A percentile compares a stretch with the other conserved stretches of the same genome.
phyloP scores from a whole-genome alignment of 139 green algal genomes.

The Chlorella sp. region DNA sequence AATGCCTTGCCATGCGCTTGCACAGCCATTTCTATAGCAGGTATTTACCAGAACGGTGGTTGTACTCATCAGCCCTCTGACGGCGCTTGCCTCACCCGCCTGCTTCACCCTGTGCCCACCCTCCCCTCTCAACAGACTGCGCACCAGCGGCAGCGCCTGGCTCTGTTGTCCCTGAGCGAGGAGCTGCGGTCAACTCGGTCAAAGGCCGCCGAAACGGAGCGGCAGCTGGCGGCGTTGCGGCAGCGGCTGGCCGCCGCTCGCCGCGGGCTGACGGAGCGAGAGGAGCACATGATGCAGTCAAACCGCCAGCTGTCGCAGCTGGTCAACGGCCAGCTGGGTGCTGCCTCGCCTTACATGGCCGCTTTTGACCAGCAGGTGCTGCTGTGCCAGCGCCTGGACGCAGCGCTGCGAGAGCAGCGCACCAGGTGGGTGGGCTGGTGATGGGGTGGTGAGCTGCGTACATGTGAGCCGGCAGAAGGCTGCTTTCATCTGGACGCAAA shows the following conservation, averaged over 20 bases:
- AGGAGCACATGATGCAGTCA: neutral
- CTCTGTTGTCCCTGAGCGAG: constrained; percentile 3
- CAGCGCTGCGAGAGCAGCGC: constrained; percentile 54
- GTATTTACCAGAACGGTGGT: too few species aligned
- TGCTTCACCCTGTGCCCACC: too few species aligned
- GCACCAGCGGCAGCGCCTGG: constrained; percentile 11
- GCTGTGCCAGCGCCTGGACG: neutral
- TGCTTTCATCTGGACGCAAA: too few species aligned
- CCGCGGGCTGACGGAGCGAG: neutral
- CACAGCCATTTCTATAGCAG: too few species aligned
- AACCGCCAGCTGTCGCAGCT: constrained; percentile 1
- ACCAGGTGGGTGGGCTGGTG: neutral
- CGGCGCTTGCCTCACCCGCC: too few species aligned
- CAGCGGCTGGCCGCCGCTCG: neutral
- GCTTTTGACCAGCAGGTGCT: neutral
- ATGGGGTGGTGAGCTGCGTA: neutral
- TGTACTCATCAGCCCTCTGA: too few species aligned
- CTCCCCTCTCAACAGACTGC: neutral
- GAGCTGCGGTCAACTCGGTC: neutral
- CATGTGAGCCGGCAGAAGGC: too few species aligned
- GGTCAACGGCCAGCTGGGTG: too few species aligned
- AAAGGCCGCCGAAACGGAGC: neutral
- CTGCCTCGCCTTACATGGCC: too few species aligned
- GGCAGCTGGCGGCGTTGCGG: constrained; percentile 2
- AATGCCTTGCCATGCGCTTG: too few species aligned